Evolutionary conservation across 2,329 filamentous ascomycete genomes (phyloP), one percentile per base, ranked within the genome.

Genomic region (Fusarium illudens): DNA sequence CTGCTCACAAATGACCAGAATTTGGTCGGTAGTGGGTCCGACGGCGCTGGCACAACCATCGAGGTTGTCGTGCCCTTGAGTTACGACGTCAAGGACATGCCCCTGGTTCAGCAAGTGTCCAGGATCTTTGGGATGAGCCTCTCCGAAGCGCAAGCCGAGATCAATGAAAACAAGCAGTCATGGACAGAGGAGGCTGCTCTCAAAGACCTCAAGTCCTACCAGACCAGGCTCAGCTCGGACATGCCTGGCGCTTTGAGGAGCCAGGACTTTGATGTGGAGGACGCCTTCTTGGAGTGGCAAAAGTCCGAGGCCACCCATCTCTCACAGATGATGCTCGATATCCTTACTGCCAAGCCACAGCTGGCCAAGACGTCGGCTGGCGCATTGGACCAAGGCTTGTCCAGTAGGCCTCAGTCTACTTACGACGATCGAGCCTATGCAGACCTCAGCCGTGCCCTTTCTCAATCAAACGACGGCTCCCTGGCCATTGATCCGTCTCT

Each of bases 21-120:
- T 76, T 84, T 99, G 53, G 77, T 78, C 25, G 75, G 74, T 17
- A 72, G 69, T 27, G 76, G 76, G 32, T 68, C 75, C 27, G 77
- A 78, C 56, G 75, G 75, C 12, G 73, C 74, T 20, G 79, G 79
- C 29, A 79, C 75, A 19, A 92, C 90, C 9, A 86, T 96, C 67
- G 95, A 97, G 78, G 92, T 95, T 20, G 86, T 92, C 59, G 88
- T 94, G 3, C 94, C 95, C 11, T 83, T 96, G 60, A 96, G 89
- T 75, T 93, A 97, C 78, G 93, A 97, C 78, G 91, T 98, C 76
- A 97, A 96, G 79, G 96, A 99, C 76, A 99, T 99, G 96, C 90
- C 90, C 34, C 87, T 97, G 80, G 96, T 97, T 27, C 91, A 96
- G 77, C 87, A 91, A 33, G 94, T 99, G 25, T 92, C 91, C 52